Percentiles rank a stretch among this genome's conserved stretches.
Conservation (phyloP, 106 monocot species). For the Cymbidium sinense region DNA sequence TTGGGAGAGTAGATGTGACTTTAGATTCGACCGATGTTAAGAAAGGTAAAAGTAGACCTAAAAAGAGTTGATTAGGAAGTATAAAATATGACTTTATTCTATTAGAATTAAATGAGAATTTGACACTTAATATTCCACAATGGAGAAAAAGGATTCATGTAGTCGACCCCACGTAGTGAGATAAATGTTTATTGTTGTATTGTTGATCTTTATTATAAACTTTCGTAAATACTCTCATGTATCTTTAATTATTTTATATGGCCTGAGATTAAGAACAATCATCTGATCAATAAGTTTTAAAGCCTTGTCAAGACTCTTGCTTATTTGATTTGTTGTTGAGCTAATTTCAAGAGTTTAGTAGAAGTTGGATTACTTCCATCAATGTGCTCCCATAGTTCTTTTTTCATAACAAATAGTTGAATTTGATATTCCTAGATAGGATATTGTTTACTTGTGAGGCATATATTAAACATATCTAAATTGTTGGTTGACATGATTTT, state of each 20-base stretch:
- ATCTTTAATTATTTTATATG: neutral
- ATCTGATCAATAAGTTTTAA: neutral
- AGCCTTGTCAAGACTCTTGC: constrained; percentile 2
- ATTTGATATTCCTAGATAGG: constrained; percentile 8
- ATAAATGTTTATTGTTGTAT: too few relatives aligned
- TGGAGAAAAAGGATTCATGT: too few relatives aligned
- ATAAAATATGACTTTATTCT: too few relatives aligned
- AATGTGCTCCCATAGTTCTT: constrained; percentile 12
- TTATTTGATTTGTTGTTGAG: constrained; percentile 5
- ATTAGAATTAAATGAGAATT: too few relatives aligned
- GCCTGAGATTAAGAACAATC: constrained; percentile 2
- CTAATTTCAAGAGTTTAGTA: neutral
- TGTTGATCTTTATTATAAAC: constrained; percentile 10
- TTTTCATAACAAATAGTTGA: neutral
- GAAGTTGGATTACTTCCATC: neutral
- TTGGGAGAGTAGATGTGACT: too few relatives aligned
- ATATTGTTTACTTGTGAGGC: constrained; percentile 7
- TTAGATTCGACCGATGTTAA: too few relatives aligned
- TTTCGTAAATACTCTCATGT: constrained; percentile 8
- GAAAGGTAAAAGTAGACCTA: too few relatives aligned
- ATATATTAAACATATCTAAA: too few relatives aligned
- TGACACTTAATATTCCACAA: too few relatives aligned
- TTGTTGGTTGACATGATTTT: too few relatives aligned
- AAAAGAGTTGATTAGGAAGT: too few relatives aligned
- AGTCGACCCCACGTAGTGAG: too few relatives aligned